phyloP scores from a whole-genome alignment of 768 basidiomycete species.

The Vishniacozyma victoriae region DNA sequence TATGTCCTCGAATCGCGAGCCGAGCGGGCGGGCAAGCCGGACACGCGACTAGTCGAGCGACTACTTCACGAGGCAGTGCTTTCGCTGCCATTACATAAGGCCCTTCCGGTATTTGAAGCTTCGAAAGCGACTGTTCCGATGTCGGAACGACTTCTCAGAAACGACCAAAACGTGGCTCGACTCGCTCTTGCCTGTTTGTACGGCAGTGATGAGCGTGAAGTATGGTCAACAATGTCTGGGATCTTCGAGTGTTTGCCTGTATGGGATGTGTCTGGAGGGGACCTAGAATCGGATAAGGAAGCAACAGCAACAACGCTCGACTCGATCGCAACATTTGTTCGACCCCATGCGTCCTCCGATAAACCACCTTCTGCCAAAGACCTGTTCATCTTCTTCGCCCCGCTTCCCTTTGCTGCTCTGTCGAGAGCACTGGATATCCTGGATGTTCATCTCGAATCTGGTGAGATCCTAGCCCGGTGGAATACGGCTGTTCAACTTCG shows the following conservation, averaged over 20 bases:
- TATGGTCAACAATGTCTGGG: conserved; percentile 77
- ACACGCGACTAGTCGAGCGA: conserved; percentile 60
- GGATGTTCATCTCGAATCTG: conserved; percentile 88
- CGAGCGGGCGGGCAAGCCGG: conserved; percentile 70
- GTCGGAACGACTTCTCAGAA: conserved; percentile 66
- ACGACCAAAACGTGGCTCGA: conserved; percentile 76
- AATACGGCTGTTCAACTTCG: conserved; percentile 69
- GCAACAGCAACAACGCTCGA: conserved; percentile 73
- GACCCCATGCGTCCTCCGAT: conserved; percentile 60
- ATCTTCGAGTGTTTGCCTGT: conserved; percentile 96
- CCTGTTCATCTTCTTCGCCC: conserved; percentile 73
- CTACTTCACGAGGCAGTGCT: conserved; percentile 69
- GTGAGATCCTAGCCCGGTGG: conserved; percentile 87
- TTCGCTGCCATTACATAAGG: conserved; percentile 60
- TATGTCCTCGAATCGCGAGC: conserved; percentile 83
- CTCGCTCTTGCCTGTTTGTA: conserved; percentile 85
- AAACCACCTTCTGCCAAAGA: conserved; percentile 59
- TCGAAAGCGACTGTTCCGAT: conserved; percentile 80
- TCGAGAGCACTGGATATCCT: conserved; percentile 82
- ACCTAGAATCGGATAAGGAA: conserved; percentile 59
- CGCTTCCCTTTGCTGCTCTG: conserved; percentile 65
- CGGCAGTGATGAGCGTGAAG: conserved; percentile 60
- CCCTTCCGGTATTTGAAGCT: conserved; percentile 73
- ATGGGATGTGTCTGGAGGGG: conserved; percentile 57
- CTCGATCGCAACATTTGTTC: conserved; percentile 72